These are phyloP conservation scores for Pseudozyma thailandica DNA, from an alignment of 1,284 basidiomycete species.

Conservation along the genomic window DNA sequence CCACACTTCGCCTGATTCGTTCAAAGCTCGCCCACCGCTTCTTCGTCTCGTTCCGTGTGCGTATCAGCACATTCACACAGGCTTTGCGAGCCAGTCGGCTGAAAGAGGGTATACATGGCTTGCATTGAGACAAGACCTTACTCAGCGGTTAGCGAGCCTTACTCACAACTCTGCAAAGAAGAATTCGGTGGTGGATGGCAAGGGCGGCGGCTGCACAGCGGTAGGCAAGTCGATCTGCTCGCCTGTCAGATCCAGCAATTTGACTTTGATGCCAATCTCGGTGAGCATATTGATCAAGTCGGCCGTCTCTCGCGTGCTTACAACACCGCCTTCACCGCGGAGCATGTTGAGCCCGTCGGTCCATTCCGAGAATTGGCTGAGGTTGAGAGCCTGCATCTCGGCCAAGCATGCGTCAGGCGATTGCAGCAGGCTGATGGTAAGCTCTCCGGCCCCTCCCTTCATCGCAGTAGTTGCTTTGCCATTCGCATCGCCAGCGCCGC, in stretches of 20 bases:
- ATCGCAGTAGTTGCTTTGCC: constrained; percentile 5
- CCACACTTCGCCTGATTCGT: too few species aligned
- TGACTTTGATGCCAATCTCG: constrained; percentile 92
- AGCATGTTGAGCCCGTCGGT: constrained; percentile 89
- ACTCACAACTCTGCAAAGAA: constrained; percentile 61
- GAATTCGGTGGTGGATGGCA: constrained; percentile 59
- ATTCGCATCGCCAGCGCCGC: constrained; percentile 4
- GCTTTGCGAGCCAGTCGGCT: too few species aligned
- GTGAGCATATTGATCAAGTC: constrained; percentile 73
- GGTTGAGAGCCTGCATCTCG: constrained; percentile 86
- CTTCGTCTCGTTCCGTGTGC: too few species aligned
- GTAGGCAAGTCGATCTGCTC: constrained; percentile 58
- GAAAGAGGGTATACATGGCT: too few species aligned
- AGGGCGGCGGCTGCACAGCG: constrained; percentile 41
- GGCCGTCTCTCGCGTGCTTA: constrained; percentile 61
- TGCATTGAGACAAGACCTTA: too few species aligned
- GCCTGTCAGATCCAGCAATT: constrained; percentile 74
- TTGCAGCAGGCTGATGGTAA: constrained; percentile 53
- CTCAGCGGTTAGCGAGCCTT: too few species aligned
- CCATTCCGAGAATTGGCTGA: constrained; percentile 91
- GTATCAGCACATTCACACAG: too few species aligned
- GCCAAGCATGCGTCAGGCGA: constrained; percentile 73
- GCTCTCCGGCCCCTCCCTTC: constrained; percentile 4
- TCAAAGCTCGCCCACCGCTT: too few species aligned
- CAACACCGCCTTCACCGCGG: constrained; percentile 55